A percentile compares a stretch with the other conserved stretches of the same genome.
phyloP scores from a whole-genome alignment of 2,329 filamentous ascomycete genomes.

The Alternaria brassicae region DNA sequence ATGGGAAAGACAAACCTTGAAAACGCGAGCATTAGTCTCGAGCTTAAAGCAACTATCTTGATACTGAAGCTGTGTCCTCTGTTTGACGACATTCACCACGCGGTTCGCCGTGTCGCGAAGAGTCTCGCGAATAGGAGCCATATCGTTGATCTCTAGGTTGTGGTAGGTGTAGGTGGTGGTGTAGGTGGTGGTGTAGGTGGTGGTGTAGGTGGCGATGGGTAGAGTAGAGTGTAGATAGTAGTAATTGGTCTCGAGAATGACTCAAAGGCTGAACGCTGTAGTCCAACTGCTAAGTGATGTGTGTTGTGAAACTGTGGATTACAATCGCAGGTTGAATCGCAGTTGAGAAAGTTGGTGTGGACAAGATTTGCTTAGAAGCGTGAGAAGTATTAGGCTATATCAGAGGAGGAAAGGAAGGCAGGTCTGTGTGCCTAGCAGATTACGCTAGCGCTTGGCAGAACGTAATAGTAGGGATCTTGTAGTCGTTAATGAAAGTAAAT shows the following conservation, averaged over 20 bases:
- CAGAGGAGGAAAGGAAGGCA: background rate
- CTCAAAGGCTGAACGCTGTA: background rate
- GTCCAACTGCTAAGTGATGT: background rate
- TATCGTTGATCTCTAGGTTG: background rate
- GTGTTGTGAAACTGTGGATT: background rate
- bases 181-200: background rate
- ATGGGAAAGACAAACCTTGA: background rate
- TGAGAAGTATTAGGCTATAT: background rate
- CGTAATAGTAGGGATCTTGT: background rate
- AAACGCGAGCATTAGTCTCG: background rate
- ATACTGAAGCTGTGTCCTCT: background rate
- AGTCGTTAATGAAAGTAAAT: background rate
- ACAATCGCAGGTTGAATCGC: background rate
- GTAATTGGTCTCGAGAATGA: background rate
- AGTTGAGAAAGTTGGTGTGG: background rate
- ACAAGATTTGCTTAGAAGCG: background rate
- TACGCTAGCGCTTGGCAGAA: background rate
- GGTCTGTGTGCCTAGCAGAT: background rate
- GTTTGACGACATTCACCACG: background rate
- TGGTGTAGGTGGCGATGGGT: background rate
- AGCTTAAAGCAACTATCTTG: background rate
- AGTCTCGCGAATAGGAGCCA: background rate
- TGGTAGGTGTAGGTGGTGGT: too few species aligned
- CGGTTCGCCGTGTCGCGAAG: background rate
- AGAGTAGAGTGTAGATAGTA: background rate